Conservation (phyloP, 1,139 yeast species). For the Taphrina flavorubra region DNA sequence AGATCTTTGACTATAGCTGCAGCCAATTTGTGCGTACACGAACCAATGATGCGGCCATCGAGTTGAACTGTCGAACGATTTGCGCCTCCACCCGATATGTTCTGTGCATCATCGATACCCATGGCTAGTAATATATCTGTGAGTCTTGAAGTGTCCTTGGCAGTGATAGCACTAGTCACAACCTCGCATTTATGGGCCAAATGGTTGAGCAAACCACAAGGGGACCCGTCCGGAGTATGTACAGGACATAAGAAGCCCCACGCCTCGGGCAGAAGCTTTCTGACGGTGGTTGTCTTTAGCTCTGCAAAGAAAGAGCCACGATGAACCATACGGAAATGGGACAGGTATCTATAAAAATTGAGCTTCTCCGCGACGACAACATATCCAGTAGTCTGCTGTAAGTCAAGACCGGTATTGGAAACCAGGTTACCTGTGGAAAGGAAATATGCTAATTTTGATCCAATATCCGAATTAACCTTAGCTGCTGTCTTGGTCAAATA, state of each 20-base stretch:
- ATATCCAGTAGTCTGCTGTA: slow-evolving; percentile 97
- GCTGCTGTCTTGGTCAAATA: slow-evolving; percentile 80
- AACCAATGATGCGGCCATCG: slow-evolving; percentile 91
- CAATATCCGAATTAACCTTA: slow-evolving; percentile 89
- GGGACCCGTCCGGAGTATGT: slow-evolving; percentile 99
- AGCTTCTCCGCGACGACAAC: slow-evolving; percentile 99
- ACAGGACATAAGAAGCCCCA: slow-evolving; percentile 99
- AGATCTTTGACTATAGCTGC: slow-evolving; percentile 84
- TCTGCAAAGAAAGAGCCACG: slow-evolving; percentile 99
- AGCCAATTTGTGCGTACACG: slow-evolving; percentile 92
- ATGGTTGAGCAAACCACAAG: slow-evolving; percentile 97
- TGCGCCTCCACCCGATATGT: slow-evolving; percentile 65
- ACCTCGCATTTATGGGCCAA: slow-evolving; percentile 92
- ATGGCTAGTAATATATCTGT: slow-evolving; percentile 70
- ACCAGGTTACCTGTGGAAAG: slow-evolving; percentile 96
- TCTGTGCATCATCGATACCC: slow-evolving; percentile 67
- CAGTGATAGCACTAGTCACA: slow-evolving; percentile 75
- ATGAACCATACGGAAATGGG: slow-evolving; percentile 99
- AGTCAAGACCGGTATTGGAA: slow-evolving; percentile 94
- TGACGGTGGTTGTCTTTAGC: slow-evolving; percentile 93
- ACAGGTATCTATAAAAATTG: slow-evolving; percentile 91
- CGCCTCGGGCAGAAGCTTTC: slow-evolving; percentile 94
- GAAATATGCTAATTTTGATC: slow-evolving; percentile 91
- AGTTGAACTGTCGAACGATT: slow-evolving; percentile 84
- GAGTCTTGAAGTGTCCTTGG: slow-evolving; percentile 68